Percentiles rank a stretch among this genome's conserved stretches.
Conservation (phyloP, 2,329 filamentous ascomycete genomes). For the Stenocarpella maydis region DNA sequence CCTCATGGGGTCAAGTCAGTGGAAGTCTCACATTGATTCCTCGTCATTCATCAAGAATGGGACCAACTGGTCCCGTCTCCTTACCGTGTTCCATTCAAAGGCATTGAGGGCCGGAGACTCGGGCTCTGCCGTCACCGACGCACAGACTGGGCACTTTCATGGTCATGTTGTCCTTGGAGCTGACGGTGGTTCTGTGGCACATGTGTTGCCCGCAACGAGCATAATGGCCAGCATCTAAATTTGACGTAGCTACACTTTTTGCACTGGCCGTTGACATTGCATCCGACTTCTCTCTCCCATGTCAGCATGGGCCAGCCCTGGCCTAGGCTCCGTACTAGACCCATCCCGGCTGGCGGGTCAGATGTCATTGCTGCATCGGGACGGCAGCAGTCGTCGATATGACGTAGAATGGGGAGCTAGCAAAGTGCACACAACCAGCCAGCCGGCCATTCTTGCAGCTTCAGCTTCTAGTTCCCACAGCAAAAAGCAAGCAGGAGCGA, state of each 20-base stretch:
- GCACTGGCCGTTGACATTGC: too few species aligned
- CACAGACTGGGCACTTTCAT: neutral
- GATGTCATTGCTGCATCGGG: conserved; percentile 20
- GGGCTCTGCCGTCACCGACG: neutral
- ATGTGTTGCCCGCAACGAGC: neutral
- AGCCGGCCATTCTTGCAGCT: neutral
- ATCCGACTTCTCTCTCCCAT: too few species aligned
- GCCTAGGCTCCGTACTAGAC: too few species aligned
- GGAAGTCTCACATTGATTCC: neutral
- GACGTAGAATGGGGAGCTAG: conserved; percentile 1
- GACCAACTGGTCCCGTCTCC: neutral
- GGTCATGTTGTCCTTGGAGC: neutral
- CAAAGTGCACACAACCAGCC: too few species aligned
- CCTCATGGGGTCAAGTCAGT: neutral
- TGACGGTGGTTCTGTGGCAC: neutral
- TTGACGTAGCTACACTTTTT: too few species aligned
- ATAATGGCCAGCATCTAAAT: conserved; percentile 1
- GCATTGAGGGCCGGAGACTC: neutral
- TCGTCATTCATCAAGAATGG: neutral
- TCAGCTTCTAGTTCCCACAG: neutral
- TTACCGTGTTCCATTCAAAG: neutral
- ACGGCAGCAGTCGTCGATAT: conserved; percentile 10
- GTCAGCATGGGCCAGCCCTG: neutral
- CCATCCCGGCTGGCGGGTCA: neutral
- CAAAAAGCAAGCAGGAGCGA: neutral